Base-by-base conservation (phyloP, 352 stramenopile genomes). In the Phytophthora litchii region DNA sequence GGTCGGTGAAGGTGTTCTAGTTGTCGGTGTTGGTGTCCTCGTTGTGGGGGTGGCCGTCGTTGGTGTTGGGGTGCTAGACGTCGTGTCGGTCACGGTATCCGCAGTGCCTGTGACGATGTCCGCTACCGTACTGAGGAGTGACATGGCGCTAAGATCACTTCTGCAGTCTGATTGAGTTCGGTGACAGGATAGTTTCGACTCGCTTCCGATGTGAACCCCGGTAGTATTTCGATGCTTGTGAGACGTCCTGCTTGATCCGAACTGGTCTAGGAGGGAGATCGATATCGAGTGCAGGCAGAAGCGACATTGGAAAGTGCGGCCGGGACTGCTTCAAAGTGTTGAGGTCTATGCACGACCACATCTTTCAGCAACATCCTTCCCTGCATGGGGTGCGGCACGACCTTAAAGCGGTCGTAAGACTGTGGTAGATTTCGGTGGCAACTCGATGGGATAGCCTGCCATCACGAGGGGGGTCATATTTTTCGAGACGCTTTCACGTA, bases 281-380 rank as follows among this genome's bases (percentile, higher is more conserved):
- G 13, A 13, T 34, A 17, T 16, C n/a, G 37, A 55, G 16, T 36
- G 17, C 35, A 38, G n/a, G 32, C 46, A 68, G 60, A 68, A 64
- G 46, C 40, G 60, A 31, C 60, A 60, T 54, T 50, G 54, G 54
- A 68, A 64, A 64, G 46, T 48, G 29, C 59, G 37, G 16, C 13
- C 17, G 7, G 44, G 60, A 36, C 41, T 55, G 54, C 41, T 54
- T 60, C 57, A 60, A 63, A 54, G 20, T 43, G 20, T 50, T 14
- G 53, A 42, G 40, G 35, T 48, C 40, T 69, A 69, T 69, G 54
- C 27, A 69, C 60, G 21, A 20, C n/a, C 45, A 54, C 53, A 68
- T 68, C 45, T 23, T 46, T 42, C 32, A 16, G 25, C 21, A 38
- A 48, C 46, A 64, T 64, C 23, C 40, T 47, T 13, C 3, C n/a